Conservation (phyloP, 2,329 filamentous ascomycete genomes). For the Penicillium sp. region DNA sequence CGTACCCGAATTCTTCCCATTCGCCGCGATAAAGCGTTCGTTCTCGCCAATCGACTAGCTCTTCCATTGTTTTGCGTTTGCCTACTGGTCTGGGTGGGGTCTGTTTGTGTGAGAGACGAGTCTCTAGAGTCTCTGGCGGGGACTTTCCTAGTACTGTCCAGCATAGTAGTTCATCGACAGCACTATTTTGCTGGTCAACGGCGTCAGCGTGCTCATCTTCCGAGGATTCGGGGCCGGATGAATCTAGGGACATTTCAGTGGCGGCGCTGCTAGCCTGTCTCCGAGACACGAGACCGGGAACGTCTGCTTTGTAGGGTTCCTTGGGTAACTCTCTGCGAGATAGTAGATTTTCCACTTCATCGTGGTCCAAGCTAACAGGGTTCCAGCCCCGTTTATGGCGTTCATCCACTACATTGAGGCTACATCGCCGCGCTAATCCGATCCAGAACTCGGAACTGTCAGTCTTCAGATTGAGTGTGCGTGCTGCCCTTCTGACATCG, state of each 20-base stretch:
- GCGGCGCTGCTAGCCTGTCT: not conserved
- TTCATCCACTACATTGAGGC: conserved; percentile 55
- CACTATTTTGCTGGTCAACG: conserved; percentile 53
- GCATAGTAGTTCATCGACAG: conserved; percentile 51
- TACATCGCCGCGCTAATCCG: conserved; percentile 56
- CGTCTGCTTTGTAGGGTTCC: conserved; percentile 19
- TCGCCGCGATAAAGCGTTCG: conserved; percentile 51
- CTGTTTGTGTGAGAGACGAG: conserved; percentile 30
- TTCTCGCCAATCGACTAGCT: conserved; percentile 55
- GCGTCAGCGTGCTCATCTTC: conserved; percentile 54
- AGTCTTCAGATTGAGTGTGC: conserved; percentile 57
- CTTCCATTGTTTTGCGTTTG: conserved; percentile 40
- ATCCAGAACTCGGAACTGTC: conserved; percentile 58
- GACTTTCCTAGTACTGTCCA: conserved; percentile 47
- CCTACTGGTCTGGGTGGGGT: conserved; percentile 26
- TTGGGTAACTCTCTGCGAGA: conserved; percentile 20
- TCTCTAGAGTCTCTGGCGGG: conserved; percentile 23
- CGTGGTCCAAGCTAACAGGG: conserved; percentile 39
- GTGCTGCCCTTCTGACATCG: conserved; percentile 61
- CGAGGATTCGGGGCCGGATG: conserved; percentile 23
- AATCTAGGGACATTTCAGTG: not conserved
- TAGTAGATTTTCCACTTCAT: conserved; percentile 50
- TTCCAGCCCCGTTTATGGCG: conserved; percentile 37
- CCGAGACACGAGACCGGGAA: conserved; percentile 1
- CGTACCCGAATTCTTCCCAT: conserved; percentile 55